phyloP scores from a whole-genome alignment of 1,284 basidiomycete genomes.

The Austroboletus olivaceoglutinosus region DNA sequence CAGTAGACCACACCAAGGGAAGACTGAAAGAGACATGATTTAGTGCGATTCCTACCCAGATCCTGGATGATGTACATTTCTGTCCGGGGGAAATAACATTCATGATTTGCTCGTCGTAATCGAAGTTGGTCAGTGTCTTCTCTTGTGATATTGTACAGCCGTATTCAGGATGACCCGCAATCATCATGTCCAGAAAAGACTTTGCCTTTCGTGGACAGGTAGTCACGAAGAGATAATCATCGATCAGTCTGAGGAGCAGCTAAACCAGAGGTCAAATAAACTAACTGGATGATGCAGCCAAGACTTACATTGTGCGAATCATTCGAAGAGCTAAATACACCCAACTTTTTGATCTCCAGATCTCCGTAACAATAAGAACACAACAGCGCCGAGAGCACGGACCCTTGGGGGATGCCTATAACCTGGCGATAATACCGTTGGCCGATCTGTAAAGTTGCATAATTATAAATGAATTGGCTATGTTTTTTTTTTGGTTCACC shows the following conservation, averaged over 20 bases:
- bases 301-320: constrained; percentile 57
- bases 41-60: not conserved
- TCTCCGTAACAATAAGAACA: constrained; percentile 96
- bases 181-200: constrained; percentile 78
- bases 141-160: constrained; percentile 87
- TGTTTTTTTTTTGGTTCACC: constrained; percentile 37
- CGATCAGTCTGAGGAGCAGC: constrained; percentile 83
- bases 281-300: not conserved
- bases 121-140: constrained; percentile 90
- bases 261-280: constrained; percentile 32
- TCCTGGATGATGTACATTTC: constrained; percentile 37
- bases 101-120: constrained; percentile 54
- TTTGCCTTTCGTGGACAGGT: constrained; percentile 63
- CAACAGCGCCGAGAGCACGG: constrained; percentile 82
- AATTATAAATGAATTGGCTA: not conserved
- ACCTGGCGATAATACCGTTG: constrained; percentile 78
- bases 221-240: constrained; percentile 93
- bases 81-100: constrained; percentile 52
- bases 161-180: constrained; percentile 86
- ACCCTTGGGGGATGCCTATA: constrained; percentile 95
- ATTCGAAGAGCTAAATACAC: constrained; percentile 57
- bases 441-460: constrained; percentile 59
- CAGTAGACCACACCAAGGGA: constrained; percentile 88
- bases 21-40: constrained; percentile 40
- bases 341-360: constrained; percentile 59